Conservation (phyloP, 345 rosid genomes). For the Dipteronia sinensis region DNA sequence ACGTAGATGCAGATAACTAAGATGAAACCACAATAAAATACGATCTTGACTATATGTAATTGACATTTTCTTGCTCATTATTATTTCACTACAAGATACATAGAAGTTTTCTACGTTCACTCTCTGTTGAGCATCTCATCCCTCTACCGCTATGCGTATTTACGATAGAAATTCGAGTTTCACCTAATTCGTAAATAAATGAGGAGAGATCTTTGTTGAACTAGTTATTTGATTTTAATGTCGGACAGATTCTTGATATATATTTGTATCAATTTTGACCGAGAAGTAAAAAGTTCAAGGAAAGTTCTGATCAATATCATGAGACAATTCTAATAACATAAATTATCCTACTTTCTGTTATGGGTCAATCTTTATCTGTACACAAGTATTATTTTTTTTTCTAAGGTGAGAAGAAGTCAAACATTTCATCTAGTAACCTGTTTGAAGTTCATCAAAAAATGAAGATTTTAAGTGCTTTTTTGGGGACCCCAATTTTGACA, state of each 20-base stretch:
- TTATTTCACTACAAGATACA: not conserved
- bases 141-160: too few species aligned
- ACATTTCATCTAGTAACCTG: not conserved
- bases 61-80: not conserved
- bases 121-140: too few species aligned
- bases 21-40: not conserved
- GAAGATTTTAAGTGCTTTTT: not conserved
- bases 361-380: not conserved
- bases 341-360: not conserved
- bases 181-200: too few species aligned
- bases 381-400: too few species aligned
- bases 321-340: too few species aligned
- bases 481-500: conserved; percentile 12
- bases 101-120: too few species aligned
- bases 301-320: not conserved
- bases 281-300: too few species aligned
- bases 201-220: not conserved
- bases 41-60: not conserved
- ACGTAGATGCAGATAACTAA: not conserved
- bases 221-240: too few species aligned
- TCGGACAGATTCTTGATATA: too few species aligned
- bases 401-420: not conserved
- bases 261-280: too few species aligned
- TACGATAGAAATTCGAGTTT: too few species aligned
- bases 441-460: not conserved